Conservation (phyloP, 805 yeast genomes). For the Metschnikowia corniflorae region DNA sequence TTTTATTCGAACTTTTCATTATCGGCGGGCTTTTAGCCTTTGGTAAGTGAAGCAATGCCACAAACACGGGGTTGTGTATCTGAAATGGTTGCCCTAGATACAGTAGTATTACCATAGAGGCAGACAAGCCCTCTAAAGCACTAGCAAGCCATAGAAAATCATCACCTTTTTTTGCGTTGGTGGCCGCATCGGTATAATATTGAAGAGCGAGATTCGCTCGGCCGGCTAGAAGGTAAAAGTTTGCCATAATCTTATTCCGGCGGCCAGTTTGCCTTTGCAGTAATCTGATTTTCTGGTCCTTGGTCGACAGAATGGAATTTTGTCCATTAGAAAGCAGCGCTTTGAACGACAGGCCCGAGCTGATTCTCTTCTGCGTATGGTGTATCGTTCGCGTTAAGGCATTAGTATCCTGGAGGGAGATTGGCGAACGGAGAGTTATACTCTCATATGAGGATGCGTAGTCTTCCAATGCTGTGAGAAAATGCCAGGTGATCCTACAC, state of each 20-base stretch:
- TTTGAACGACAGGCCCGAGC: constrained; percentile 39
- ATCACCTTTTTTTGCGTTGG: constrained; percentile 52
- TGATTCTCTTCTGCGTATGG: constrained; percentile 40
- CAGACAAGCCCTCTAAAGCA: constrained; percentile 76
- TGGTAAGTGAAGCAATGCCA: constrained; percentile 31
- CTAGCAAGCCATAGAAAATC: constrained; percentile 89
- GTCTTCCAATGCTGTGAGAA: constrained; percentile 59
- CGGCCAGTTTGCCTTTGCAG: constrained; percentile 60
- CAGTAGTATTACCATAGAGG: constrained; percentile 58
- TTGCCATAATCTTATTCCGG: constrained; percentile 70
- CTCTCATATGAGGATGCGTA: constrained; percentile 73
- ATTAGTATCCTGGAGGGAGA: constrained; percentile 52
- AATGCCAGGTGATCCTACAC: constrained; percentile 67
- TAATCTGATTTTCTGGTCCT: constrained; percentile 33
- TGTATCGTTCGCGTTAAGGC: constrained; percentile 38
- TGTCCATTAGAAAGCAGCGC: constrained; percentile 24
- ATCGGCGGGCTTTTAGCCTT: constrained; percentile 22
- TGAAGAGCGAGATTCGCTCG: constrained; percentile 65
- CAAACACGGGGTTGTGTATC: constrained; percentile 38
- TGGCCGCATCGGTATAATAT: constrained; percentile 71
- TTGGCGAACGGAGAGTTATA: constrained; percentile 81
- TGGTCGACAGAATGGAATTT: constrained; percentile 6
- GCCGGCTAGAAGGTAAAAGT: constrained; percentile 78
- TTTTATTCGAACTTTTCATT: constrained; percentile 42
- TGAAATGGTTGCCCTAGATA: constrained; percentile 52